Evolutionary conservation across 2,329 filamentous ascomycete species (phyloP), one percentile per base, ranked within the genome.

Genomic region (Phaeoacremonium minimum): DNA sequence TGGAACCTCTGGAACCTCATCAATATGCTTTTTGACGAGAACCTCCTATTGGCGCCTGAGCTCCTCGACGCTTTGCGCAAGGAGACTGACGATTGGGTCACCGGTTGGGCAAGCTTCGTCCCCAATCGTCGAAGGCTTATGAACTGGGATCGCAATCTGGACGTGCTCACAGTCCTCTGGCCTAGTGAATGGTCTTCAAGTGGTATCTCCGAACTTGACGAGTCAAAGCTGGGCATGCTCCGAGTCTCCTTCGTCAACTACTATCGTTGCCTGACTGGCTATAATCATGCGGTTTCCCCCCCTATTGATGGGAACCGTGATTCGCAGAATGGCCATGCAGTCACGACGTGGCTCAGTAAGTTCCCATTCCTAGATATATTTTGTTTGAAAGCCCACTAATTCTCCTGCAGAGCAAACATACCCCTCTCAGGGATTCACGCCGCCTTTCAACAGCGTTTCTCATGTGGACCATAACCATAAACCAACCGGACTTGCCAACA

Each of bases 1-100:
- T 53, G 64, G 41, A 76, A 76, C 42, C 53, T 75, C 11, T 71
- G 63, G 62, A 66, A 65, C 17, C 56, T 74, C 20, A 45, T 71
- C 30, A 58, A 62, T 18, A 57, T 60, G 7, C 48, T 73, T 2
- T 50, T 47, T 28, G 53, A 57, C 13, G 66, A 71, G 46, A 72
- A 70, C 18, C 38, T 48, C 22, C 48, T 53, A 11, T 56, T 66
- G 20, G 36, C 48, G 12, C 35, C 41, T 3, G 55, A 57, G 15
- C 18, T 59, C 18, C 33, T 38, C 28, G 47, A 50, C 26, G 42
- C 46, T 15, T 35, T 43, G 30, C 50, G 55, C 13, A 20, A 52
- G 17, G 40, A 61, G 16, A 48, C 60, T 20, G 22, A 37, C 14
- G 15, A 15, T 18, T 30, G 41, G 22, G 38, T 58, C 9, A 41